phyloP scores from a whole-genome alignment of 306 rosid genomes.

The Ammopiptanthus mongolicus region DNA sequence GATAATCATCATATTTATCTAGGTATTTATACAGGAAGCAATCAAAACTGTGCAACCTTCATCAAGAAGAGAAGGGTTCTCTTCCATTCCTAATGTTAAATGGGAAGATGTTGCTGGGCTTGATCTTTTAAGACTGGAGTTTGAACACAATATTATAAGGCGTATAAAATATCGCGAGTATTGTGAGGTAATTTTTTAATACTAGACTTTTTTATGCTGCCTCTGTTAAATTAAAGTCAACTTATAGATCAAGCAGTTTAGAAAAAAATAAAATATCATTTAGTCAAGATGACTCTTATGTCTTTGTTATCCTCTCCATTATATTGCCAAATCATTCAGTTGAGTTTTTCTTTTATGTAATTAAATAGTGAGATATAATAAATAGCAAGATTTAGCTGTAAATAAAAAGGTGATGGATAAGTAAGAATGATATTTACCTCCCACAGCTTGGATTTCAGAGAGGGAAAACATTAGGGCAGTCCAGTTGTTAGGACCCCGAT shows the following conservation, averaged over 20 bases:
- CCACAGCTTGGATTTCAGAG: not conserved
- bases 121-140: conserved; percentile 55
- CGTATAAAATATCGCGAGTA: conserved; percentile 59
- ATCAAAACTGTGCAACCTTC: conserved; percentile 75
- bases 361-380: no score
- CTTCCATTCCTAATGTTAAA: conserved; percentile 67
- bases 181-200: conserved; percentile 45
- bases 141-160: conserved; percentile 49
- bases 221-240: no score
- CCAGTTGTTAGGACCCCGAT: not conserved
- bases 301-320: not conserved
- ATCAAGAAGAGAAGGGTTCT: conserved; percentile 84
- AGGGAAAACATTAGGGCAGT: not conserved
- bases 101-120: conserved; percentile 96
- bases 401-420: not conserved
- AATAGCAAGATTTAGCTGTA: not conserved
- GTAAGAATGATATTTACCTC: no score
- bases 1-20: not conserved
- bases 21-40: conserved; percentile 57
- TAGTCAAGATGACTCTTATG: not conserved
- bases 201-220: not conserved
- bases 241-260: no score
- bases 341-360: not conserved
- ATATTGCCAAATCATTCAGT: no score
- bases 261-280: not conserved